A percentile compares a stretch with the other conserved stretches of the same genome.
Conservation (phyloP, 352 stramenopile species). For the Phytopythium mirpurense region DNA sequence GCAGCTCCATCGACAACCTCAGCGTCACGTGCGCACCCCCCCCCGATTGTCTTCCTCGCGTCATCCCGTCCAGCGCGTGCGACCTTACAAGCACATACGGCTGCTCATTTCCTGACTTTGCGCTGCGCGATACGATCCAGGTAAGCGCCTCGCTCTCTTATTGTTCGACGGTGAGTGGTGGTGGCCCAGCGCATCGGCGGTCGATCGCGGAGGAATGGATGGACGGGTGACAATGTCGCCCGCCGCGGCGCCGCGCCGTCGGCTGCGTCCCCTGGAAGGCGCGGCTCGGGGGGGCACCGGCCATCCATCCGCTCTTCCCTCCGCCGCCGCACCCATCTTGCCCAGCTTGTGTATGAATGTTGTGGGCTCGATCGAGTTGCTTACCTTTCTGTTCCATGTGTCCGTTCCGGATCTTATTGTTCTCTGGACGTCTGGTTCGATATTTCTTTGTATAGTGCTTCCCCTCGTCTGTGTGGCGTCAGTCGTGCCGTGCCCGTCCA, state of each 20-base stretch:
- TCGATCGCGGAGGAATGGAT: not conserved
- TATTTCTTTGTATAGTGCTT: not conserved
- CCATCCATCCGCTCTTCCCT: too few relatives aligned
- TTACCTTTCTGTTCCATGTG: not conserved
- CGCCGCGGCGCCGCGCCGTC: too few relatives aligned
- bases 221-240: not conserved
- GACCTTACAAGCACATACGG: not conserved
- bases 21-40: not conserved
- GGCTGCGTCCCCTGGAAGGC: too few relatives aligned
- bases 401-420: not conserved
- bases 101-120: not conserved
- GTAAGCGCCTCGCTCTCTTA: not conserved
- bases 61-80: not conserved
- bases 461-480: not conserved
- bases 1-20: not conserved
- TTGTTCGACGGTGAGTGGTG: not conserved
- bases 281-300: too few relatives aligned
- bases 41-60: not conserved
- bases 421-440: not conserved
- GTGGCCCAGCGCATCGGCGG: too few relatives aligned
- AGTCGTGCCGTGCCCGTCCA: not conserved
- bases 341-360: too few relatives aligned
- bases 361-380: too few relatives aligned
- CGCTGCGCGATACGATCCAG: not conserved
- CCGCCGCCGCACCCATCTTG: not conserved